Evolutionary conservation across 768 basidiomycete species (phyloP), one percentile per base, ranked within the genome.

Genomic region (Phallus indusiatus): DNA sequence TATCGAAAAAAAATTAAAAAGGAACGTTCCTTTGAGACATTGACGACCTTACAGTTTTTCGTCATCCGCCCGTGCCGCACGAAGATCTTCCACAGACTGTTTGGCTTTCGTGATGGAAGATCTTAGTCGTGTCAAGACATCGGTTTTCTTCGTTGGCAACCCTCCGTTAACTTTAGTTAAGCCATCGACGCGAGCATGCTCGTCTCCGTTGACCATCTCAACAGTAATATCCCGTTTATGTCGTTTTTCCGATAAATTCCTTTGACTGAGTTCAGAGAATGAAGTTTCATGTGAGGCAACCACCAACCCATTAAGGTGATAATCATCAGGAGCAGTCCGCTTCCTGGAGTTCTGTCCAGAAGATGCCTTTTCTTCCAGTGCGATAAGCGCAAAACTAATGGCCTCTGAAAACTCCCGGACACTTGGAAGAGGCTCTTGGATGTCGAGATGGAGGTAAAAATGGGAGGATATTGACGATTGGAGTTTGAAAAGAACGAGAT

Each of bases 41-140:
- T 20, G 36, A 22, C 36, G 33, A 20, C 42, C 55, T 22, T 33
- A 48, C 55, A 36, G 21, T 28, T 24, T 28, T 48, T 56, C 55
- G 21, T 16, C 22, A 22, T 24, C 10, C n/a, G 42, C 20, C 24
- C 55, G 42, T 20, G 24, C 5, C 20, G 48, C 9, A 17, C 50
- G 57, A 42, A 59, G 57, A 18, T 59, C 57, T 24, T 52, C 57
- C n/a, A 59, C 48, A 33, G 57, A 59, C 35, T 46, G 57, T 35
- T 48, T 20, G 16, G 57, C 57, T 51, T 52, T 59, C 17, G 36
- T 51, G n/a, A 52, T 37, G 5, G 50, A 42, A 22, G 50, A 18
- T 35, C 36, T 49, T 20, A 59, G 37, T 18, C 21, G 3, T 35
- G 57, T 34, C 22, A 59, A 28, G 6, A 35, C n/a, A 48, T 52